A percentile compares a stretch with the other conserved stretches of the same genome.
phyloP scores from a whole-genome alignment of 2,329 filamentous ascomycete genomes.

The Capronia epimyces region DNA sequence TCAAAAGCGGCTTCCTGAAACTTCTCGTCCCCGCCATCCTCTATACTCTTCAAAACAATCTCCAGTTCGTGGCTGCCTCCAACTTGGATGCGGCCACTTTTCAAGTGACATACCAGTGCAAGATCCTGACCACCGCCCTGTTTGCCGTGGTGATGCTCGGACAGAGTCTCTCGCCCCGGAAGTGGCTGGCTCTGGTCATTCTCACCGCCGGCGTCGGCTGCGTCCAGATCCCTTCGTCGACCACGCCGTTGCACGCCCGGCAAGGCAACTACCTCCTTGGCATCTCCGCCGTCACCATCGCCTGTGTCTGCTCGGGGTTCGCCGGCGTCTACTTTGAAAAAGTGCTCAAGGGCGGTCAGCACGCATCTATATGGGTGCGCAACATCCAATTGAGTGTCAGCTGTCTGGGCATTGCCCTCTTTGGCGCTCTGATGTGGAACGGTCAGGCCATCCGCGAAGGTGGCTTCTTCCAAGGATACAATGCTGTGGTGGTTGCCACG shows the following conservation, averaged over 20 bases:
- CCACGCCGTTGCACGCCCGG: slow-evolving; percentile 50
- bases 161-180: slow-evolving; percentile 62
- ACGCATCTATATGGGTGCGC: slow-evolving; percentile 81
- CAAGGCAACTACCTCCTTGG: slow-evolving; percentile 46
- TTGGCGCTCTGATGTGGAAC: slow-evolving; percentile 81
- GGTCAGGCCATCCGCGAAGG: slow-evolving; percentile 73
- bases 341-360: slow-evolving; percentile 73
- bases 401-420: slow-evolving; percentile 78
- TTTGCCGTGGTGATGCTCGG: slow-evolving; percentile 77
- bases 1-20: slow-evolving; percentile 75
- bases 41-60: slow-evolving; percentile 83
- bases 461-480: slow-evolving; percentile 93
- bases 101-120: slow-evolving; percentile 87
- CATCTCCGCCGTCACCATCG: slow-evolving; percentile 64
- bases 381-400: slow-evolving; percentile 94
- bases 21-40: slow-evolving; percentile 79
- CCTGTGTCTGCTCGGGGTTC: slow-evolving; percentile 74
- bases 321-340: slow-evolving; percentile 70
- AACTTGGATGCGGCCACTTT: slow-evolving; percentile 91
- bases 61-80: slow-evolving; percentile 85
- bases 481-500: slow-evolving; percentile 80
- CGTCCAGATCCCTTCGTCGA: slow-evolving; percentile 68
- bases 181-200: slow-evolving; percentile 76
- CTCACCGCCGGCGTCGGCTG: slow-evolving; percentile 77
- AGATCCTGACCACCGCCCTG: slow-evolving; percentile 83